A percentile compares a stretch with the other conserved stretches of the same genome.
Conservation (phyloP, 306 rosid species). For the Lablab purpureus region DNA sequence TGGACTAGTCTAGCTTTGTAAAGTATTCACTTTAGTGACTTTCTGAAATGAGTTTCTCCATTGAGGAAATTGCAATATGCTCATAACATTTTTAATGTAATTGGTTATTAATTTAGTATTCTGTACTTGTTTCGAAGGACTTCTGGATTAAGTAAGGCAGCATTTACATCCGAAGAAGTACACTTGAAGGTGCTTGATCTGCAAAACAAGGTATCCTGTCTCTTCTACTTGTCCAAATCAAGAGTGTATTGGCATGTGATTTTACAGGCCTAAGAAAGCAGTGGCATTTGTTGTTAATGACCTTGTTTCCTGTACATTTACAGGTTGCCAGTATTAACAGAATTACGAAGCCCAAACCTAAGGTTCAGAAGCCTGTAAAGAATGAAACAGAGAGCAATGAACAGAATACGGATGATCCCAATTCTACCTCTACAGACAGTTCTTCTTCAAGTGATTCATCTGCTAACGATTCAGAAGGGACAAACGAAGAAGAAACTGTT, state of each 20-base stretch:
- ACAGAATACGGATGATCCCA: constrained; percentile 51
- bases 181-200: constrained; percentile 62
- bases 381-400: constrained; percentile 64
- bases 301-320: neutral
- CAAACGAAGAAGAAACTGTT: constrained; percentile 54
- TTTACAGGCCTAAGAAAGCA: constrained; percentile 12
- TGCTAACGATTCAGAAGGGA: constrained; percentile 45
- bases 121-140: constrained; percentile 57
- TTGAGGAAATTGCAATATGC: constrained; percentile 27
- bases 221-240: constrained; percentile 28
- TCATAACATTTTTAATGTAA: neutral
- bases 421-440: constrained; percentile 58
- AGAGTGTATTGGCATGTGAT: constrained; percentile 25
- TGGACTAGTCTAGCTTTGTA: constrained; percentile 13
- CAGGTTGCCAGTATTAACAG: constrained; percentile 73
- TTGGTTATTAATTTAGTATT: constrained; percentile 24
- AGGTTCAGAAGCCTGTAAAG: constrained; percentile 67
- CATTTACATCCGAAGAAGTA: constrained; percentile 87
- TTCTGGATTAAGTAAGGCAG: constrained; percentile 71
- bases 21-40: constrained; percentile 7
- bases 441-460: constrained; percentile 54
- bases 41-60: constrained; percentile 12
- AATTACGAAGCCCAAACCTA: constrained; percentile 96
- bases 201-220: constrained; percentile 74
- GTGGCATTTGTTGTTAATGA: constrained; percentile 25